These are phyloP conservation scores for Euphorbia peplus DNA, from an alignment of 345 rosid species.

Conservation along the genomic window DNA sequence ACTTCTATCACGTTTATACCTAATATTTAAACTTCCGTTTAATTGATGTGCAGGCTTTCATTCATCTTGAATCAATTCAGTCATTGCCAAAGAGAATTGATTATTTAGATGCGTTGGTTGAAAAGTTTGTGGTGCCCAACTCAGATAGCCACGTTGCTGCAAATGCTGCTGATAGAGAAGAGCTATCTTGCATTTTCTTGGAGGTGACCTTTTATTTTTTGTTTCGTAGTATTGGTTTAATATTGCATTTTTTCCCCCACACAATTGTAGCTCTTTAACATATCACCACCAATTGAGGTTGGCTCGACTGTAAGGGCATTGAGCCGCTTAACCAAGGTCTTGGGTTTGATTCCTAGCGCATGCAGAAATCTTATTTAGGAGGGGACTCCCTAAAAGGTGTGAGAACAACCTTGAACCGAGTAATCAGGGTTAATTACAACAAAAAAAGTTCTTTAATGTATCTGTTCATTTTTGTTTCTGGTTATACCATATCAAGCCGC, in stretches of 20 bases:
- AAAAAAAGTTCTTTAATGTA: too few species aligned
- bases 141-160: conserved; percentile 46
- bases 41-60: conserved; percentile 43
- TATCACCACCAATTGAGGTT: too few species aligned
- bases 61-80: conserved; percentile 69
- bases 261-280: too few species aligned
- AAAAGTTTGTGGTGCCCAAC: conserved; percentile 57
- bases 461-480: background rate
- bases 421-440: too few species aligned
- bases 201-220: conserved; percentile 47
- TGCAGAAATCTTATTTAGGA: too few species aligned
- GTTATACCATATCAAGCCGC: background rate
- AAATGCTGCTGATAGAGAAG: conserved; percentile 72
- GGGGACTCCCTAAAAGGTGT: too few species aligned
- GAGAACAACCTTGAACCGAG: too few species aligned
- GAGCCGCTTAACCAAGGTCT: too few species aligned
- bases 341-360: too few species aligned
- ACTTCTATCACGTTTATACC: background rate
- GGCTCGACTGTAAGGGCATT: too few species aligned
- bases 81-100: conserved; percentile 66
- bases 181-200: conserved; percentile 74
- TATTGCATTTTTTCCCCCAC: background rate
- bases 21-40: conserved; percentile 15
- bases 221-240: background rate
- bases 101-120: conserved; percentile 66